Evolutionary conservation across 768 basidiomycete genomes (phyloP).

Genomic region (Lentinula detonsa): DNA sequence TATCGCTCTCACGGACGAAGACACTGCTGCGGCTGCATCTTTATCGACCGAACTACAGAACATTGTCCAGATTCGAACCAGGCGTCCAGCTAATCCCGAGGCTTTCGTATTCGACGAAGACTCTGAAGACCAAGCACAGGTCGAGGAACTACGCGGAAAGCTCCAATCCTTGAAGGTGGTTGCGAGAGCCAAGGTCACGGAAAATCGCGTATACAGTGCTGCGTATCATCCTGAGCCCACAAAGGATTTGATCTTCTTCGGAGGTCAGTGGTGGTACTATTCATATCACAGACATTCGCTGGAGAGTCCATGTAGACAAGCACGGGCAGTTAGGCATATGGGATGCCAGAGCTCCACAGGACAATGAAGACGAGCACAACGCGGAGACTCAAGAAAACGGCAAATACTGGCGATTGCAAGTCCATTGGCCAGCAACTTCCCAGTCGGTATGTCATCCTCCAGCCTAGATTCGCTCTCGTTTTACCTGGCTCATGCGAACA

Average conservation of each 20-base stretch:
- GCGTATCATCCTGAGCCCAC: constrained; percentile 76
- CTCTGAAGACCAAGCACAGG: constrained; percentile 39
- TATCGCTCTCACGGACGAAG: constrained; percentile 44
- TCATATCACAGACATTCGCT: not conserved
- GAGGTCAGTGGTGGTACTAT: constrained; percentile 37
- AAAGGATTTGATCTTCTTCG: constrained; percentile 84
- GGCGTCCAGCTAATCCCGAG: constrained; percentile 38
- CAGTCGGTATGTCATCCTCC: constrained; percentile 34
- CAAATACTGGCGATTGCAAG: constrained; percentile 73
- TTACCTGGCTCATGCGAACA: not conserved
- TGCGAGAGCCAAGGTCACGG: constrained; percentile 75
- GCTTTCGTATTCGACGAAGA: constrained; percentile 46
- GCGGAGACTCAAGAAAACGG: constrained; percentile 52
- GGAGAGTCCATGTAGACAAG: constrained; percentile 49
- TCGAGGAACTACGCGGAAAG: constrained; percentile 46
- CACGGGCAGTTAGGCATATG: constrained; percentile 80
- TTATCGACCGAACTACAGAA: constrained; percentile 40
- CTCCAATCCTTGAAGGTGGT: constrained; percentile 57
- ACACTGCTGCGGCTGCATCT: constrained; percentile 37
- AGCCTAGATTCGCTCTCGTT: not conserved
- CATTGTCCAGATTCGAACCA: constrained; percentile 31
- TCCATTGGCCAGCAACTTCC: constrained; percentile 78
- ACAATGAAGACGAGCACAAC: constrained; percentile 53
- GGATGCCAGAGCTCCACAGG: constrained; percentile 70
- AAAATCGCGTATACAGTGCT: constrained; percentile 69